Percentiles rank a stretch among this genome's conserved stretches.
phyloP scores from a whole-genome alignment of 768 basidiomycete species.

The Macrolepiota fuliginosa region DNA sequence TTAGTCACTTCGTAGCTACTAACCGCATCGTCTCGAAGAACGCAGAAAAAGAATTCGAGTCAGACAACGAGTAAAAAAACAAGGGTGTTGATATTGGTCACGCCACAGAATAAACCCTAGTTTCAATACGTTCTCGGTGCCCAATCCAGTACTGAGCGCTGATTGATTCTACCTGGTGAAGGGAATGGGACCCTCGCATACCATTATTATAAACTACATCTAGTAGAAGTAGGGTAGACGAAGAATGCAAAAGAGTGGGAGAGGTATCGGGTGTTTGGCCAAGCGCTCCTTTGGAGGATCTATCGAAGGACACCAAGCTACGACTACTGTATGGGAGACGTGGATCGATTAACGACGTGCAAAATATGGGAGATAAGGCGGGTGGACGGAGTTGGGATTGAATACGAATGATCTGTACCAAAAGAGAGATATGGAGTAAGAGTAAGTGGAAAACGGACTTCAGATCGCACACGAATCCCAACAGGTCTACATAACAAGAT shows the following conservation, averaged over 20 bases:
- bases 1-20: too few species aligned
- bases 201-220: constrained; percentile 8
- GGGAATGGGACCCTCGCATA: neutral
- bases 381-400: neutral
- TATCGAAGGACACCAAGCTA: neutral
- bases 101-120: neutral
- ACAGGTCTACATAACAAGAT: constrained; percentile 4
- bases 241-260: constrained; percentile 1
- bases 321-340: neutral
- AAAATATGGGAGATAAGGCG: neutral
- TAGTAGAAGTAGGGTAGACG: neutral
- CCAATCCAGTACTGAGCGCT: neutral
- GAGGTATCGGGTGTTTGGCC: neutral
- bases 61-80: neutral
- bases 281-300: neutral
- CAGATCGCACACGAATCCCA: neutral
- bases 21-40: neutral
- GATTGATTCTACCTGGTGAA: neutral
- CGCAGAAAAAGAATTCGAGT: neutral
- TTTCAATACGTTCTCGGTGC: neutral
- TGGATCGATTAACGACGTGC: neutral
- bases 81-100: neutral
- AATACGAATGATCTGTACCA: neutral
- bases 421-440: neutral
- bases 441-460: neutral